Evolutionary conservation across 1,284 basidiomycete species (phyloP).

Genomic region (Pyrrhoderma noxium): DNA sequence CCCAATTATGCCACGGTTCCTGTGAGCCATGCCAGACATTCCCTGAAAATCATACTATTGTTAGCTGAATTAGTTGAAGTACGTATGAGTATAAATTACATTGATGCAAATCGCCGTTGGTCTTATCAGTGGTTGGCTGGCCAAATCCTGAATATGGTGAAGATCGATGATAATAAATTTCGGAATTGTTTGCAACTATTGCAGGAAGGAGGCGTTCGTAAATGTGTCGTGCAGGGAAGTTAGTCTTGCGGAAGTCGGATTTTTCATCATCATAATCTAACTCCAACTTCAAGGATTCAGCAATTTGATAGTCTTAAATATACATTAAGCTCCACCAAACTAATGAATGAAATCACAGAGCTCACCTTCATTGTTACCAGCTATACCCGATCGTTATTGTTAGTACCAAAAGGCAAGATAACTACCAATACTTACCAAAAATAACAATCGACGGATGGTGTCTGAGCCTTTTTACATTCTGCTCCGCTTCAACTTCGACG

Average conservation of each 20-base stretch:
- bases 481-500: constrained; percentile 36
- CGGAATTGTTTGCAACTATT: constrained; percentile 55
- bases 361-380: constrained; percentile 83
- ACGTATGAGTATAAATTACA: constrained; percentile 38
- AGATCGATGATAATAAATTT: constrained; percentile 74
- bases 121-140: constrained; percentile 64
- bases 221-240: constrained; percentile 81
- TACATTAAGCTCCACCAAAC: constrained; percentile 7
- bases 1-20: constrained; percentile 88
- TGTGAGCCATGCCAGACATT: constrained; percentile 89
- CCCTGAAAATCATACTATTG: constrained; percentile 37
- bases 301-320: constrained; percentile 65
- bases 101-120: constrained; percentile 81
- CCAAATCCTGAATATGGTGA: constrained; percentile 83
- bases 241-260: constrained; percentile 75
- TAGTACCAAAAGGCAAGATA: constrained; percentile 11
- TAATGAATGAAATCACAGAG: background rate
- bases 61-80: background rate
- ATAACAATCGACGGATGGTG: constrained; percentile 62
- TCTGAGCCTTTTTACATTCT: constrained; percentile 35
- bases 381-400: constrained; percentile 31
- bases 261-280: constrained; percentile 78
- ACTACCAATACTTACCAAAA: constrained; percentile 47
- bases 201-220: constrained; percentile 78
- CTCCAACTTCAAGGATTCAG: constrained; percentile 67